These are phyloP conservation scores for Torrubiella hemipterigena DNA, from an alignment of 2,329 filamentous ascomycete genomes.

Conservation along the genomic window DNA sequence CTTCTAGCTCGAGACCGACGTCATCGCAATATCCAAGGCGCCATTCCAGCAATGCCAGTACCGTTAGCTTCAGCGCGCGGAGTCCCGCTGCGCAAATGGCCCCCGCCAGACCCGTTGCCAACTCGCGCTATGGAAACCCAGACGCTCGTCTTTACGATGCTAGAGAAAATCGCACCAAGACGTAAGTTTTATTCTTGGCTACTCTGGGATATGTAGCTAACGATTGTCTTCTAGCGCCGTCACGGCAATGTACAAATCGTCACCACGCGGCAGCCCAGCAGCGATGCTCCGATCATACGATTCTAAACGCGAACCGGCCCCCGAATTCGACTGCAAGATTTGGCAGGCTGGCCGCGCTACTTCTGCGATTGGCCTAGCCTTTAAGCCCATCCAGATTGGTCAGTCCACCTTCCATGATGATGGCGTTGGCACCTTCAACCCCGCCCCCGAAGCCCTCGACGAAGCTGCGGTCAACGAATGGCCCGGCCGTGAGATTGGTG, in stretches of 20 bases:
- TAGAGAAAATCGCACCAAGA: constrained; percentile 77
- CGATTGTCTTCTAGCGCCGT: constrained; percentile 52
- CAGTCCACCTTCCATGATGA: constrained; percentile 93
- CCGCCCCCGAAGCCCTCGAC: constrained; percentile 71
- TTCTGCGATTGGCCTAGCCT: constrained; percentile 77
- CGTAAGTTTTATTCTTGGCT: constrained; percentile 43
- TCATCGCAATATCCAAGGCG: constrained; percentile 33
- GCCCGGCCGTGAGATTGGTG: constrained; percentile 84
- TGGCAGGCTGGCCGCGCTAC: constrained; percentile 98
- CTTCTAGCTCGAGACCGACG: constrained; percentile 14
- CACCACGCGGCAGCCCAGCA: constrained; percentile 52
- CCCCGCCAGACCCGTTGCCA: constrained; percentile 33
- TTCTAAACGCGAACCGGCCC: constrained; percentile 78
- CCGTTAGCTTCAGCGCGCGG: constrained; percentile 66
- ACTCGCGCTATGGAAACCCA: constrained; percentile 62
- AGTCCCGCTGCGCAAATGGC: constrained; percentile 45
- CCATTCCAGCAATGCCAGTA: constrained; percentile 68
- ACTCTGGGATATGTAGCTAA: neutral
- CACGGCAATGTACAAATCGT: constrained; percentile 83
- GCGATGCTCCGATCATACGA: constrained; percentile 86
- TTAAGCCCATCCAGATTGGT: constrained; percentile 90
- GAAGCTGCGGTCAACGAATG: constrained; percentile 89
- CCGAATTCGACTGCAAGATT: constrained; percentile 88
- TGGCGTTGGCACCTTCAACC: constrained; percentile 84
- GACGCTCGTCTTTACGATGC: constrained; percentile 82